phyloP scores from a whole-genome alignment of 2,329 filamentous ascomycete genomes.

The Zymoseptoria passerinii region DNA sequence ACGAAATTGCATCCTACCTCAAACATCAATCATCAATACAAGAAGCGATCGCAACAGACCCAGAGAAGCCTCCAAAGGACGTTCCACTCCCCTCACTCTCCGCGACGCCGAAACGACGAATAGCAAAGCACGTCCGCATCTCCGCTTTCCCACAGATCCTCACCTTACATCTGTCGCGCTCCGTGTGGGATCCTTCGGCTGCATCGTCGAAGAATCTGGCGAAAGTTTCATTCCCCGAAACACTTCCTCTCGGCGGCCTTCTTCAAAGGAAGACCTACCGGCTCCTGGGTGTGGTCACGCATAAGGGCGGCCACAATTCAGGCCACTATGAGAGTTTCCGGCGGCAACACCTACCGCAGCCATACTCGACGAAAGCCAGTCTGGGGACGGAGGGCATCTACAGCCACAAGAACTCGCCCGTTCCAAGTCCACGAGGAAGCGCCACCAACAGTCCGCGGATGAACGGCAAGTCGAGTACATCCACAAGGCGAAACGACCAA shows the following conservation, averaged over 20 bases:
- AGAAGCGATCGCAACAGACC: conserved; percentile 65
- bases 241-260: conserved; percentile 71
- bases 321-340: conserved; percentile 97
- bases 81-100: conserved; percentile 67
- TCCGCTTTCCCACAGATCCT: conserved; percentile 82
- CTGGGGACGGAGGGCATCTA: conserved; percentile 70
- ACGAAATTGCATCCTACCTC: conserved; percentile 38
- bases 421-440: conserved; percentile 34
- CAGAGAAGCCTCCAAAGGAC: conserved; percentile 65
- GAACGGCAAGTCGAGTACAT: too few relatives aligned
- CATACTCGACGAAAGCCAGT: conserved; percentile 72
- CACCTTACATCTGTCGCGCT: conserved; percentile 84
- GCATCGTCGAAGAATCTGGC: conserved; percentile 86
- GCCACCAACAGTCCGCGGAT: background rate
- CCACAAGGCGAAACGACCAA: too few relatives aligned
- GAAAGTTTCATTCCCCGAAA: conserved; percentile 86
- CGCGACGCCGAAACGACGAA: conserved; percentile 69
- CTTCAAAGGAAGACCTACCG: conserved; percentile 72
- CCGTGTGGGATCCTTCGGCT: conserved; percentile 68
- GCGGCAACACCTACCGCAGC: conserved; percentile 68
- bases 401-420: conserved; percentile 44
- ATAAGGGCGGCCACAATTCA: conserved; percentile 91
- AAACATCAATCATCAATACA: conserved; percentile 58
- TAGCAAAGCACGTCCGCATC: conserved; percentile 80
- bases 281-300: conserved; percentile 78